phyloP scores from a whole-genome alignment of 176 grass and related monocot genomes.

The Hordeum marinum region DNA sequence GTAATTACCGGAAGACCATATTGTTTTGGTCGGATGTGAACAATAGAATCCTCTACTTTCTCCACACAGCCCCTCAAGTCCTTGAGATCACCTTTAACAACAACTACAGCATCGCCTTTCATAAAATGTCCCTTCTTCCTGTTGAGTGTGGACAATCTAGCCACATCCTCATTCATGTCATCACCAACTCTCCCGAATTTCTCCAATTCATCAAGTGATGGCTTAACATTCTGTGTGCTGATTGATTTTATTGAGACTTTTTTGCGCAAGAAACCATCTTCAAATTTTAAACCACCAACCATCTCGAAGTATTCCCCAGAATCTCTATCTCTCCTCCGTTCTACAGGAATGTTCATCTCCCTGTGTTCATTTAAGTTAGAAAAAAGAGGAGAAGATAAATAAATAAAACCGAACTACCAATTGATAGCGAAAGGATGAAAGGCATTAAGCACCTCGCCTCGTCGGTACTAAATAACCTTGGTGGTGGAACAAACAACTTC shows the following conservation, averaged over 20 bases:
- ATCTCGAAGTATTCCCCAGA: constrained; percentile 68
- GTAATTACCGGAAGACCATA: constrained; percentile 53
- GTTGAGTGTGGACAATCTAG: constrained; percentile 72
- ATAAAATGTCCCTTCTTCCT: constrained; percentile 84
- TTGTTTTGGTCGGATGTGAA: constrained; percentile 65
- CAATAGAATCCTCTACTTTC: constrained; percentile 73
- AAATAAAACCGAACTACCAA: constrained; percentile 1
- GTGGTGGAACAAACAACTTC: constrained; percentile 72
- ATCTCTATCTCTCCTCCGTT: constrained; percentile 54
- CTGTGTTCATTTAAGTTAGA: constrained; percentile 33
- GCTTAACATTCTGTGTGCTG: constrained; percentile 51
- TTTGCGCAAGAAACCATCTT: constrained; percentile 86
- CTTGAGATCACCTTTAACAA: constrained; percentile 65
- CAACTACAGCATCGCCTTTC: constrained; percentile 87
- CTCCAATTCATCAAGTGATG: constrained; percentile 78
- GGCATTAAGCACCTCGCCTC: constrained; percentile 54
- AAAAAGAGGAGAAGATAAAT: constrained; percentile 15
- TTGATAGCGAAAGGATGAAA: constrained; percentile 18
- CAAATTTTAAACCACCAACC: constrained; percentile 60
- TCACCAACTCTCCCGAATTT: constrained; percentile 76
- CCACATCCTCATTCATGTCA: constrained; percentile 56
- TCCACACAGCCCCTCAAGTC: constrained; percentile 73
- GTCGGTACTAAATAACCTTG: constrained; percentile 67
- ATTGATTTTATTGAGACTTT: constrained; percentile 79
- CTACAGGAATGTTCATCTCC: constrained; percentile 64